Evolutionary conservation across 371 early-diverging fungal genomes (phyloP), one percentile per base, ranked within the genome.

Genomic region (Paraphysoderma sedebokerense): DNA sequence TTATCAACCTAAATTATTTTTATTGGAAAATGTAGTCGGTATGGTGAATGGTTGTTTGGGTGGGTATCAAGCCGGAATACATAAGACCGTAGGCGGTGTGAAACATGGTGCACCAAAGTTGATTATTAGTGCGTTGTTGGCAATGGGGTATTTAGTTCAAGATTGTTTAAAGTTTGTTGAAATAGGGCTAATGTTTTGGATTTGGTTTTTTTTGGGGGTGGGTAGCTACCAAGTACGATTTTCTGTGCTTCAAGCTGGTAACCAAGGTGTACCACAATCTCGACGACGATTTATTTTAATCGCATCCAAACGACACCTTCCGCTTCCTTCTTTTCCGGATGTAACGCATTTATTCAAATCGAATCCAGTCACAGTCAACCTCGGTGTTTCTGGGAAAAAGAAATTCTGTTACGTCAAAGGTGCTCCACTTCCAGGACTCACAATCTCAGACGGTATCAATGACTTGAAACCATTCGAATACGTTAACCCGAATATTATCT

Each of bases 381-480:
- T 12, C 17, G n/a, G n/a, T n/a, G n/a, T n/a, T n/a, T n/a, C n/a
- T n/a, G n/a, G n/a, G n/a, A n/a, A n/a, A n/a, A n/a, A n/a, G n/a
- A n/a, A 6, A 13, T 48, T 38, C 0, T 35, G 40, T 26, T 69
- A 72, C 45, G 33, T 46, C 30, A 65, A 66, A 36, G 53, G 46
- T 34, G 73, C 76, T 5, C 76, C 76, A 6, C 63, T 70, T 32
- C 64, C 60, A 7, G 47, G 52, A 2, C 55, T 72, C 19, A 63
- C 76, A 0, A 67, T 79, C 11, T 59, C 62, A 23, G 76, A 75
- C 38, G 67, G 71, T 5, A 67, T 77, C 36, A 60, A 61, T 3
- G 76, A 79, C 39, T 56, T 79, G n/a, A 75, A 73, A 28, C 65
- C 60, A 19, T 79, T 73, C 32, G 79, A 76, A 49, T 74, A 60